phyloP scores from a whole-genome alignment of 2,329 filamentous ascomycete species.

The Bipolaris bicolor region DNA sequence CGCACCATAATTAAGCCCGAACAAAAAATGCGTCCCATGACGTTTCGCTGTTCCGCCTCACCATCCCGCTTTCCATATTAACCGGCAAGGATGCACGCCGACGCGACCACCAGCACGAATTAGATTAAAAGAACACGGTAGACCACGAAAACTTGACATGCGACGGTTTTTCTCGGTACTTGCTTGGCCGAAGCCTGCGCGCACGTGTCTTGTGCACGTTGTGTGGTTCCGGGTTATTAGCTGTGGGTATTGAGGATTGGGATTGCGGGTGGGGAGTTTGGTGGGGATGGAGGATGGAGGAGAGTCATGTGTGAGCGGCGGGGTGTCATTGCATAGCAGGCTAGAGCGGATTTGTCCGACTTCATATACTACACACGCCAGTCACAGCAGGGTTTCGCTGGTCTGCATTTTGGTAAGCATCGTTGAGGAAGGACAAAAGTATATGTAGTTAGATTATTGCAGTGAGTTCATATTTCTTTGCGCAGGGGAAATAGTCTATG shows the following conservation, averaged over 20 bases:
- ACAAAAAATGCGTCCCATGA: background rate
- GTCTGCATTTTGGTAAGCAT: too few relatives aligned
- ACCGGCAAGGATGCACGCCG: slow-evolving; percentile 14
- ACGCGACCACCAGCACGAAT: slow-evolving; percentile 17
- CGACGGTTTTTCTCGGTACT: background rate
- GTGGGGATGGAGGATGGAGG: too few relatives aligned
- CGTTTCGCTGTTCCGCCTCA: slow-evolving; percentile 9
- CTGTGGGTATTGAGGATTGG: background rate
- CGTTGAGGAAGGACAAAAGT: too few relatives aligned
- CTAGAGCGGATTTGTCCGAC: too few relatives aligned
- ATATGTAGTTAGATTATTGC: too few relatives aligned
- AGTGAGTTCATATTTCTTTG: background rate
- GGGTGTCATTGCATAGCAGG: too few relatives aligned
- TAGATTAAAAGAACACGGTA: slow-evolving; percentile 33
- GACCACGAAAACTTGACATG: background rate
- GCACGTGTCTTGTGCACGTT: background rate
- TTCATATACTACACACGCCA: too few relatives aligned
- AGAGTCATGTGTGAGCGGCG: too few relatives aligned
- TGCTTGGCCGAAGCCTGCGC: background rate
- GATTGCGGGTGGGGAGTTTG: background rate
- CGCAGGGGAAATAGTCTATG: background rate
- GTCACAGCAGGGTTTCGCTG: too few relatives aligned
- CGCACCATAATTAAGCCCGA: background rate
- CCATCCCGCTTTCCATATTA: slow-evolving; percentile 28
- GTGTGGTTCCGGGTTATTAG: background rate